A percentile compares a stretch with the other conserved stretches of the same genome.
These are phyloP conservation scores for Tulasnella calospora DNA, from an alignment of 768 basidiomycete species.

Conservation along the genomic window DNA sequence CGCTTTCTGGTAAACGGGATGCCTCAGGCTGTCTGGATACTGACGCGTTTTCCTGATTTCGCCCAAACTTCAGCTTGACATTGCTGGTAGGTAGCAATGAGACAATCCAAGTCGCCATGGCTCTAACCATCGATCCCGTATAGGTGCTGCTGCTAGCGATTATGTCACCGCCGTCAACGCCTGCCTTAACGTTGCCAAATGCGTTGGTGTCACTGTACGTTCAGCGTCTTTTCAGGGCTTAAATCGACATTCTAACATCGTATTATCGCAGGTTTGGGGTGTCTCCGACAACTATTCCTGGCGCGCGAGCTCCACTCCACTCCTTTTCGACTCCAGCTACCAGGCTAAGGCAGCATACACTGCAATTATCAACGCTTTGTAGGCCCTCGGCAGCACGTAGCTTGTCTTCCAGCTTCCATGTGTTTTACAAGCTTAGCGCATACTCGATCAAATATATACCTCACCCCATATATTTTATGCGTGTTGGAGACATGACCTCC, in stretches of 20 bases:
- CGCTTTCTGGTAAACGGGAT: background rate
- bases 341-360: background rate
- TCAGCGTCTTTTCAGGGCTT: background rate
- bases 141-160: slow-evolving; percentile 12
- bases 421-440: no score
- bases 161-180: slow-evolving; percentile 22
- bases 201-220: slow-evolving; percentile 21
- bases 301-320: background rate
- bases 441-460: no score
- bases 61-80: background rate
- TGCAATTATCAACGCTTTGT: background rate
- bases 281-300: slow-evolving; percentile 15
- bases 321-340: slow-evolving; percentile 20
- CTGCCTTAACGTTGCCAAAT: slow-evolving; percentile 15
- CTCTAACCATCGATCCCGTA: background rate
- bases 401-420: no score
- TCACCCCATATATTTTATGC: no score
- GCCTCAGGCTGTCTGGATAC: background rate
- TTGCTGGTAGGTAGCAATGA: background rate
- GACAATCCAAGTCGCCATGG: background rate
- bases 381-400: no score
- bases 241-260: background rate
- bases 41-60: background rate
- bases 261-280: background rate
- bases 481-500: no score